Percentiles rank a stretch among this genome's conserved stretches.
Evolutionary conservation across 495 filamentous ascomycete genomes (phyloP).

Genomic region (Tetracladium setigerum): DNA sequence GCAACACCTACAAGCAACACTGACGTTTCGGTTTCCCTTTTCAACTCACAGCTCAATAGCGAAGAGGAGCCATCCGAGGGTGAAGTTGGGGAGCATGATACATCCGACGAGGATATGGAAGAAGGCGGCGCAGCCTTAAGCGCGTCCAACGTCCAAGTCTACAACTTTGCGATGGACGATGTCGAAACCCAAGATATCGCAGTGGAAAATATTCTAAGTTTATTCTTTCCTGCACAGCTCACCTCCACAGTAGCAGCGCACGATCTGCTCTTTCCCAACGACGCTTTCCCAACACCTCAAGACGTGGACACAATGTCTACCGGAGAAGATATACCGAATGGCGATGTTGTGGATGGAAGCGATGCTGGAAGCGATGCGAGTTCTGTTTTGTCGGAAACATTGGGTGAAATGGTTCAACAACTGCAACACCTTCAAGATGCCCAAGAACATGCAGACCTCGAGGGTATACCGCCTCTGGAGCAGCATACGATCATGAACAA

Average conservation of each 20-base stretch:
- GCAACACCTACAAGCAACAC: not conserved
- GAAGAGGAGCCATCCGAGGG: not conserved
- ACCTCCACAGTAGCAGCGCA: not conserved
- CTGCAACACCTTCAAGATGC: conserved; percentile 21
- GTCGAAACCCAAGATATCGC: conserved; percentile 18
- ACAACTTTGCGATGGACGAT: conserved; percentile 17
- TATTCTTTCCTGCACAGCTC: not conserved
- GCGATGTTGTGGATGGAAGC: not conserved
- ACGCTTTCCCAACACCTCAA: not conserved
- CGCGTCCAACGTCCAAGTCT: conserved; percentile 7
- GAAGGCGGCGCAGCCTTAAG: conserved; percentile 12
- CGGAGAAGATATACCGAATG: not conserved
- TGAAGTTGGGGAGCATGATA: conserved; percentile 4
- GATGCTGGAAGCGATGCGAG: not conserved
- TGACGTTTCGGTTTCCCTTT: too few species aligned
- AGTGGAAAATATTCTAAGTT: conserved; percentile 6
- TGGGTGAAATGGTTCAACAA: conserved; percentile 17
- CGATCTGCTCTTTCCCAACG: not conserved
- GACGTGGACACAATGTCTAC: not conserved
- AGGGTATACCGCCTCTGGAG: not conserved
- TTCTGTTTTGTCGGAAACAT: conserved; percentile 6
- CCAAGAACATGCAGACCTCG: conserved; percentile 12
- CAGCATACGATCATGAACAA: conserved; percentile 1
- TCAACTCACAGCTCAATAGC: too few species aligned
- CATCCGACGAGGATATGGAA: conserved; percentile 17